A percentile compares a stretch with the other conserved stretches of the same genome.
Conservation (phyloP, 192 early-diverging fungal genomes). For the Coemansia sp. region DNA sequence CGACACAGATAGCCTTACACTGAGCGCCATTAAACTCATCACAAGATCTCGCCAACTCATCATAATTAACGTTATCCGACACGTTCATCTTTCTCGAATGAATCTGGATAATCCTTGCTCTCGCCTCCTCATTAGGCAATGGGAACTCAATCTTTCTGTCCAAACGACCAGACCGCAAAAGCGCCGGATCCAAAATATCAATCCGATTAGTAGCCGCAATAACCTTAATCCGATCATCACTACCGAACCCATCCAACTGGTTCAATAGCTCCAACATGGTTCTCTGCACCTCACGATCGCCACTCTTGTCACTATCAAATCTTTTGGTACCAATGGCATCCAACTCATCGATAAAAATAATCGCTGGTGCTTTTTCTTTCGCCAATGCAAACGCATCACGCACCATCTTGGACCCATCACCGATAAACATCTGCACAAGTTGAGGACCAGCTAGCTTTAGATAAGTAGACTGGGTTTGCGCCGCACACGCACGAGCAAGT, state of each 20-base stretch:
- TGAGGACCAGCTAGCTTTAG: slow-evolving; percentile 96
- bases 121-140: slow-evolving; percentile 87
- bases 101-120: slow-evolving; percentile 94
- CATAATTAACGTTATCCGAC: slow-evolving; percentile 91
- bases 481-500: slow-evolving; percentile 96
- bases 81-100: slow-evolving; percentile 99
- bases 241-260: slow-evolving; percentile 96
- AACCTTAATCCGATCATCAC: slow-evolving; percentile 96
- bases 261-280: slow-evolving; percentile 99
- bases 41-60: slow-evolving; percentile 90
- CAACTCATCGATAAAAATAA: slow-evolving; percentile 99
- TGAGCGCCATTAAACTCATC: slow-evolving; percentile 99
- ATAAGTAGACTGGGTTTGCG: slow-evolving; percentile 93
- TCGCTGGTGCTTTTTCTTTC: slow-evolving; percentile 97
- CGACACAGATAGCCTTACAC: slow-evolving; percentile 98
- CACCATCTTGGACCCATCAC: slow-evolving; percentile 96
- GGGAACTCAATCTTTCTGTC: slow-evolving; percentile 96
- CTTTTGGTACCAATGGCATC: slow-evolving; percentile 99
- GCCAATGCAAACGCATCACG: slow-evolving; percentile 96
- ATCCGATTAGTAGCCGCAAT: slow-evolving; percentile 99
- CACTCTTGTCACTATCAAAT: slow-evolving; percentile 95
- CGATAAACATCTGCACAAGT: slow-evolving; percentile 98
- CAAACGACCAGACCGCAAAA: slow-evolving; percentile 84
- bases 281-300: slow-evolving; percentile 97
- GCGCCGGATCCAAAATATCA: slow-evolving; percentile 87